Evolutionary conservation across 148 eudicot genomes (phyloP).

Genomic region (Amaranthus palmeri): DNA sequence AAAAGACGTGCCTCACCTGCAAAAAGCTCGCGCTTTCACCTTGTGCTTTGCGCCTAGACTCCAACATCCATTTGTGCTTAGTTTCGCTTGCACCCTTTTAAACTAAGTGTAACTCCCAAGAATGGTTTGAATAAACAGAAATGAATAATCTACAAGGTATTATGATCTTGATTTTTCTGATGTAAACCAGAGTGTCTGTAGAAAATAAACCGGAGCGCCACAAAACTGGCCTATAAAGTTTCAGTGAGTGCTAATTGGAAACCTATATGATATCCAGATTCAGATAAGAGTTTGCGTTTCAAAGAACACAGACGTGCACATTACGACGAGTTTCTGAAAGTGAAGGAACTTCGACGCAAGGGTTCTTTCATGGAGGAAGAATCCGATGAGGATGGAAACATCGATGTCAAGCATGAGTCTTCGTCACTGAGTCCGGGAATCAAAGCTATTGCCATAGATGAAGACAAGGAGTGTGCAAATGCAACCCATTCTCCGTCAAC

Average conservation of each 20-base stretch:
- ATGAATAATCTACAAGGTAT: too few species aligned
- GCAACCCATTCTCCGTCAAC: conserved; percentile 11
- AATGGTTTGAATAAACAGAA: too few species aligned
- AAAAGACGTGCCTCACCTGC: too few species aligned
- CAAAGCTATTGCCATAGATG: conserved; percentile 35
- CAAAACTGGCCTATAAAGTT: too few species aligned
- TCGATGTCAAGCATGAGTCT: conserved; percentile 22
- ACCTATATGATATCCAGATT: conserved; percentile 24
- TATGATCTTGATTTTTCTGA: too few species aligned
- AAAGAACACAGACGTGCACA: conserved; percentile 83
- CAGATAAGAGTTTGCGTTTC: conserved; percentile 51
- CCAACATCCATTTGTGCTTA: too few species aligned
- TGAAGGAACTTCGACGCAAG: conserved; percentile 67
- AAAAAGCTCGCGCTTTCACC: too few species aligned
- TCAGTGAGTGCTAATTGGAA: background rate
- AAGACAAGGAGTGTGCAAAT: conserved; percentile 10
- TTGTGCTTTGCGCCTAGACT: too few species aligned
- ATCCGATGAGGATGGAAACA: conserved; percentile 46
- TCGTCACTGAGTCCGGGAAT: conserved; percentile 37
- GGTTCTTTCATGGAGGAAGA: conserved; percentile 55
- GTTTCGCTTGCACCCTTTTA: too few species aligned
- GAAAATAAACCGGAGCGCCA: too few species aligned
- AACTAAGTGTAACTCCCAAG: too few species aligned
- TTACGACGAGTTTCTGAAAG: conserved; percentile 75
- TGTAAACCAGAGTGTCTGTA: too few species aligned